phyloP scores from a whole-genome alignment of 805 yeast species.

The Candida ponderosae region DNA sequence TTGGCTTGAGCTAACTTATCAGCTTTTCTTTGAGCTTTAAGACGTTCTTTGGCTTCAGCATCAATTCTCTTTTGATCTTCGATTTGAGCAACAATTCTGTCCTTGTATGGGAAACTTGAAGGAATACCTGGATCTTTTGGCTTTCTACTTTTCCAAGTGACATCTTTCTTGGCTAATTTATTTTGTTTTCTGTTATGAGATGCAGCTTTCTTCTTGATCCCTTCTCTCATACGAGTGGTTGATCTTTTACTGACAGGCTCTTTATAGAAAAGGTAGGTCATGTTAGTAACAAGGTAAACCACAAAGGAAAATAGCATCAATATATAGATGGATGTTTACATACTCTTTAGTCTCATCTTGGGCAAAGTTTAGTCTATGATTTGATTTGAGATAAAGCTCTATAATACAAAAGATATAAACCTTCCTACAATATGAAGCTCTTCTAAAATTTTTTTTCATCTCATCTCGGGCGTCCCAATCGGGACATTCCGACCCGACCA shows the following conservation, averaged over 20 bases:
- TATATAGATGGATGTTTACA: not conserved
- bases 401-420: too few species aligned
- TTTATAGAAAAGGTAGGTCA: not conserved
- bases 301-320: not conserved
- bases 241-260: conserved; percentile 69
- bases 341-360: conserved; percentile 18
- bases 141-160: conserved; percentile 83
- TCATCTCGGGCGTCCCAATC: conserved; percentile 2
- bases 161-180: conserved; percentile 79
- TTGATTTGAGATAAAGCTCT: not conserved
- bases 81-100: conserved; percentile 63
- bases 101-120: conserved; percentile 89
- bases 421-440: not conserved
- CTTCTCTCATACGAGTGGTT: conserved; percentile 91
- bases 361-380: not conserved
- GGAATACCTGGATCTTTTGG: conserved; percentile 95
- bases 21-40: conserved; percentile 40
- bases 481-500: conserved; percentile 2
- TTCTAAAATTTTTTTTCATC: conserved; percentile 1
- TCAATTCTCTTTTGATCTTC: conserved; percentile 53
- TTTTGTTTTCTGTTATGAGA: conserved; percentile 84
- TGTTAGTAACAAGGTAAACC: too few species aligned
- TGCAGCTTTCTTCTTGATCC: conserved; percentile 90
- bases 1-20: conserved; percentile 31
- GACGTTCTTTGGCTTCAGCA: conserved; percentile 43